phyloP scores from a whole-genome alignment of 1,284 basidiomycete genomes.

The Rhodotorula glutinis region DNA sequence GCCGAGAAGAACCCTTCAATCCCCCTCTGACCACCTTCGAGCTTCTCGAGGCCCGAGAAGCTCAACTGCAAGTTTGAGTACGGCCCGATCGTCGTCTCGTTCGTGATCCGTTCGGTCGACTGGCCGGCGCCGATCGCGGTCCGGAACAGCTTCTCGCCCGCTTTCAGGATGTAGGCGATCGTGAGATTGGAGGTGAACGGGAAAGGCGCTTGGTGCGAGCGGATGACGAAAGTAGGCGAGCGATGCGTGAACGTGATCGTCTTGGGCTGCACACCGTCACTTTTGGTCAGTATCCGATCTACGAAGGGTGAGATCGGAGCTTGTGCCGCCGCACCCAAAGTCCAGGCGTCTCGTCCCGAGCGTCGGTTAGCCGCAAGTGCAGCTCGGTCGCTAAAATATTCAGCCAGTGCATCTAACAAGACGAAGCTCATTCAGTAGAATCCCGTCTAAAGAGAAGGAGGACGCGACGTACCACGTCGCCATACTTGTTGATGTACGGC shows the following conservation, averaged over 20 bases:
- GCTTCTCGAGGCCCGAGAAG: slow-evolving; percentile 76
- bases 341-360: slow-evolving; percentile 65
- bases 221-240: slow-evolving; percentile 48
- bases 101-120: neutral
- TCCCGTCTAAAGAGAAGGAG: too few species aligned
- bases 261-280: slow-evolving; percentile 61
- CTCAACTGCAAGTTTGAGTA: slow-evolving; percentile 71
- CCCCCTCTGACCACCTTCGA: slow-evolving; percentile 75
- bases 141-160: slow-evolving; percentile 74
- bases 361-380: slow-evolving; percentile 75
- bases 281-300: too few species aligned
- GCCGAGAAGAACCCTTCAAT: slow-evolving; percentile 77
- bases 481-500: slow-evolving; percentile 65
- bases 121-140: slow-evolving; percentile 63
- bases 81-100: slow-evolving; percentile 36
- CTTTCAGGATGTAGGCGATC: slow-evolving; percentile 61
- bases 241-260: slow-evolving; percentile 74
- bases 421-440: too few species aligned
- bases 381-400: slow-evolving; percentile 85
- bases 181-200: slow-evolving; percentile 43
- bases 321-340: slow-evolving; percentile 57
- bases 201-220: slow-evolving; percentile 45
- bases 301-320: neutral
- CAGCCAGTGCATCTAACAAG: slow-evolving; percentile 71
- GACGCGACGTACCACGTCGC: slow-evolving; percentile 57